phyloP scores from a whole-genome alignment of 106 monocot species.

The Dendrobium officinale region DNA sequence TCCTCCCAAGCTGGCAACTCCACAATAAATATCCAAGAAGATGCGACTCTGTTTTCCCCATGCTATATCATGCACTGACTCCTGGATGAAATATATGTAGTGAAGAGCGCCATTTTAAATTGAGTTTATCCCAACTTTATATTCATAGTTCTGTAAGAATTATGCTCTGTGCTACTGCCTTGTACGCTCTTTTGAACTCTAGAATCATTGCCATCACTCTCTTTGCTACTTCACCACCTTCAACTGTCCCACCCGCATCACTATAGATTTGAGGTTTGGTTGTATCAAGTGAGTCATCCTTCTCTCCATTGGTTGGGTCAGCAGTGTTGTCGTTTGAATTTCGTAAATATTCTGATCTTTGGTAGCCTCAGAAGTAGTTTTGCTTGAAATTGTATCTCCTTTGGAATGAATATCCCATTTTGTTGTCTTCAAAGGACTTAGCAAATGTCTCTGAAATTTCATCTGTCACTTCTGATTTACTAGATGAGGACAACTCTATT shows the following conservation, averaged over 20 bases:
- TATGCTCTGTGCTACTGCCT: constrained; percentile 7
- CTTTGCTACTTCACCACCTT: constrained; percentile 9
- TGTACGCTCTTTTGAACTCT: constrained; percentile 3
- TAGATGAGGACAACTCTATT: constrained; percentile 28
- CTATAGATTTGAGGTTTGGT: constrained; percentile 24
- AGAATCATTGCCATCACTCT: constrained; percentile 1
- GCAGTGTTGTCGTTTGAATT: constrained; percentile 12
- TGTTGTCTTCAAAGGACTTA: constrained; percentile 20
- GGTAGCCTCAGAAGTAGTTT: constrained; percentile 16
- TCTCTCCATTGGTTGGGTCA: constrained; percentile 19
- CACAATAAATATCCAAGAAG: constrained; percentile 85
- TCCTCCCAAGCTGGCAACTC: constrained; percentile 91
- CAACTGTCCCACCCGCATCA: constrained; percentile 35
- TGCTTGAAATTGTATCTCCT: constrained; percentile 4
- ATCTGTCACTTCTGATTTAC: constrained; percentile 26
- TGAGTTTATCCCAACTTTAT: constrained; percentile 32
- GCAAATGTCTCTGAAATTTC: constrained; percentile 17
- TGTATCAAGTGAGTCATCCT: constrained; percentile 15
- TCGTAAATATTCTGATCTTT: constrained; percentile 11
- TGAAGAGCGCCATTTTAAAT: constrained; percentile 81
- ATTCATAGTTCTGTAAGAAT: constrained; percentile 12
- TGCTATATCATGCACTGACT: constrained; percentile 58
- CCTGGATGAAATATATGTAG: constrained; percentile 80
- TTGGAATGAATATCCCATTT: constrained; percentile 8
- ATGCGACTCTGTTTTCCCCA: constrained; percentile 80